Percentiles rank a stretch among this genome's conserved stretches.
Conservation (phyloP, 306 rosid genomes). For the Prunus mongolica region DNA sequence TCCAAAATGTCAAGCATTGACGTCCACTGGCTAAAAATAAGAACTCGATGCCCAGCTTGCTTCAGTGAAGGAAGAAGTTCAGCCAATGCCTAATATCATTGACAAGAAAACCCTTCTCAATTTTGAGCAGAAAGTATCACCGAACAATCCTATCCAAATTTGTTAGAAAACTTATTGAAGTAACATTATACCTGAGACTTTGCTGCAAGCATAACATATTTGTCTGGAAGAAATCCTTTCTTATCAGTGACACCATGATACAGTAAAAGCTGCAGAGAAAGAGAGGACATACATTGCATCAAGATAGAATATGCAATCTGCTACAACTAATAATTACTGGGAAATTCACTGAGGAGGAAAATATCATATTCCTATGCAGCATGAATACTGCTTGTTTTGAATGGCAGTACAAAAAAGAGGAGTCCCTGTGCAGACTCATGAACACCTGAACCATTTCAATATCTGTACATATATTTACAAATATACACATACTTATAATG, state of each 20-base stretch:
- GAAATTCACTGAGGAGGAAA: background rate
- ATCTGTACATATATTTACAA: background rate
- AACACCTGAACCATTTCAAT: background rate
- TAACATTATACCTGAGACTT: slow-evolving; percentile 74
- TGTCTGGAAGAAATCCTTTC: slow-evolving; percentile 73
- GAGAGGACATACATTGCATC: background rate
- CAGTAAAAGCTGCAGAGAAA: slow-evolving; percentile 64
- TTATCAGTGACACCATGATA: slow-evolving; percentile 56
- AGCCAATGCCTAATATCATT: slow-evolving; percentile 57
- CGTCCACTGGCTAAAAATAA: slow-evolving; percentile 97
- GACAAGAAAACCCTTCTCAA: slow-evolving; percentile 27
- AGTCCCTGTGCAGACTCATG: background rate
- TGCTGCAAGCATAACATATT: slow-evolving; percentile 76
- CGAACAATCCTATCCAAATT: slow-evolving; percentile 1
- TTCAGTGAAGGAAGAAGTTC: slow-evolving; percentile 78
- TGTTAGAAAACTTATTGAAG: background rate
- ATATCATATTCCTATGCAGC: background rate
- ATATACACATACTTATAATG: background rate
- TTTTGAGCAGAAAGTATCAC: slow-evolving; percentile 14
- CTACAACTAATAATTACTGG: background rate
- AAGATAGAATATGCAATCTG: background rate
- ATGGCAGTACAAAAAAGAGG: background rate
- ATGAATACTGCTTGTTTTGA: background rate
- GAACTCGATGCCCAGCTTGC: slow-evolving; percentile 74
- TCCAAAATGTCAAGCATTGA: slow-evolving; percentile 98